These are phyloP conservation scores for Fusarium coicis DNA, from an alignment of 2,329 filamentous ascomycete species.

Conservation along the genomic window DNA sequence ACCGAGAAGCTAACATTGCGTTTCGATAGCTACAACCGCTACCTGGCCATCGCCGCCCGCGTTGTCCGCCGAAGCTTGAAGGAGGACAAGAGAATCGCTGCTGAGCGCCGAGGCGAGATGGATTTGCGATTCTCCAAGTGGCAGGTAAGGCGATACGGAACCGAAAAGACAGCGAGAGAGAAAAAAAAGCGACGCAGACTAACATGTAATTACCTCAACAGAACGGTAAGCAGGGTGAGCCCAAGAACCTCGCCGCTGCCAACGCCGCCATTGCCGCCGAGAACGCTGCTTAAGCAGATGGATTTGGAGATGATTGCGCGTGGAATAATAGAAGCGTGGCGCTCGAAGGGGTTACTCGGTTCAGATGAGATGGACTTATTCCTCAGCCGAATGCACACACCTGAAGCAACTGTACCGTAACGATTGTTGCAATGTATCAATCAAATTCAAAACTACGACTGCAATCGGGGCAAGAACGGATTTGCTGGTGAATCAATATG, in stretches of 20 bases:
- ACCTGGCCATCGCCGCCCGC: conserved; percentile 94
- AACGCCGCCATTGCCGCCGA: conserved; percentile 57
- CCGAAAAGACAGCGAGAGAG: neutral
- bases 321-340: conserved; percentile 37
- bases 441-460: conserved; percentile 32
- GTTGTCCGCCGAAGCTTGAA: conserved; percentile 96
- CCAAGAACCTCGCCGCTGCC: conserved; percentile 74
- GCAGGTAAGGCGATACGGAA: conserved; percentile 70
- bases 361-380: conserved; percentile 36
- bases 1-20: conserved; percentile 50
- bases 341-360: conserved; percentile 30
- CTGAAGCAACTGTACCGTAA: conserved; percentile 50
- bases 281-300: conserved; percentile 50
- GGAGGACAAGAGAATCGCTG: conserved; percentile 87
- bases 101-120: conserved; percentile 90
- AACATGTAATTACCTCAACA: conserved; percentile 59
- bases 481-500: conserved; percentile 7
- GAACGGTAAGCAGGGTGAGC: conserved; percentile 96
- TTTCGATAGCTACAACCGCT: conserved; percentile 93
- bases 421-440: conserved; percentile 49
- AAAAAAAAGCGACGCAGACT: conserved; percentile 23
- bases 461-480: conserved; percentile 14
- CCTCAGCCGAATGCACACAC: conserved; percentile 39
- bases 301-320: conserved; percentile 36
- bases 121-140: conserved; percentile 94